Evolutionary conservation across 2,329 filamentous ascomycete genomes (phyloP), one percentile per base, ranked within the genome.

Genomic region (Coccinonectria pachysandricola): DNA sequence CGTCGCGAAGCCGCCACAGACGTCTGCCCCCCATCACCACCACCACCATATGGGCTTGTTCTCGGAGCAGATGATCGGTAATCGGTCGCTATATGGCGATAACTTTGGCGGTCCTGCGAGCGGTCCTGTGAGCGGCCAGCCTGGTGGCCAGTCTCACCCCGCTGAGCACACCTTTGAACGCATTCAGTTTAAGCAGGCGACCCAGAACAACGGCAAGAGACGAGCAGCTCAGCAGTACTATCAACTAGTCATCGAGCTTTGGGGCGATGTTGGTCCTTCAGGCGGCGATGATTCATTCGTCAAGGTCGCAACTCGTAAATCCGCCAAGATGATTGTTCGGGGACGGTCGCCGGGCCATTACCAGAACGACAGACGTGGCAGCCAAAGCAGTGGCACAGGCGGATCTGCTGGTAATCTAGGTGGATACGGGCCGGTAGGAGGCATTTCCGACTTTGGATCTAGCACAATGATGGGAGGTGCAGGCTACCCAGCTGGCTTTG

Each of bases 161-260:
- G 67, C 59, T 6, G 70, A 75, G 39, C 65, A 74, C 36, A 73
- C 67, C 0, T 95, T 92, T 49, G 86, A 94, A 49, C 76, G 87
- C 8, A 91, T 94, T 26, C 86, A 94, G 45, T 95, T 94, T 68
- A 92, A 93, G 53, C 83, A 84, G 39, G 86, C 87, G 2, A 94
- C 86, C 0, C 84, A 85, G 13, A 95, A 94, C 59, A 95, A 95
- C 41, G 86, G 86, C 23, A 93, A 93, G 53, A 70, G 87, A 40
- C 68, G 87, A 30, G 86, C 86, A 2, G 84, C 86, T 11, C 86
- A 95, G 49, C 87, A 94, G 44, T 93, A 86, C 53, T 94, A 92
- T 47, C 83, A 91, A 44, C 65, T 95, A n/a, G 72, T 92, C 23
- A 78, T 93, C 4, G 85, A 93, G 49, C 71, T 92, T 1, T 84